These are phyloP conservation scores for Tolypocladium tundrense DNA, from an alignment of 2,329 filamentous ascomycete genomes.

Conservation along the genomic window DNA sequence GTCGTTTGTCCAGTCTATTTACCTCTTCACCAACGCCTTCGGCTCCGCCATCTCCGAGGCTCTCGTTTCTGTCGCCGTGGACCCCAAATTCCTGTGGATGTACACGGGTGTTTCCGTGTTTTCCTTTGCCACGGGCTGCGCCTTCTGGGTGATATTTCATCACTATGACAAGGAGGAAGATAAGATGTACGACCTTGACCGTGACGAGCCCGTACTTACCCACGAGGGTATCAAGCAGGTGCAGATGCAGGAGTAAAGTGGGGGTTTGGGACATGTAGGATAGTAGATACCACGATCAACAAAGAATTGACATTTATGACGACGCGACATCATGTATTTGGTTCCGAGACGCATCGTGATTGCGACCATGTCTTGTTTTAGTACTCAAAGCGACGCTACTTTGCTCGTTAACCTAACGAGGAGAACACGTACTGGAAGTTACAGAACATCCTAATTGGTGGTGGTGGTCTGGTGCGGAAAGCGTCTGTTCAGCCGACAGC, in stretches of 20 bases:
- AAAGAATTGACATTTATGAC: neutral
- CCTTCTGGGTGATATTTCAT: slow-evolving; percentile 38
- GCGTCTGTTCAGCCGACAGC: neutral
- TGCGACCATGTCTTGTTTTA: neutral
- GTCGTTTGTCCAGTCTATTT: slow-evolving; percentile 49
- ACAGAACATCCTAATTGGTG: neutral
- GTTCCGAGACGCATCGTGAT: neutral
- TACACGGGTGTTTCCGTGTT: slow-evolving; percentile 46
- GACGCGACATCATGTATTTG: neutral
- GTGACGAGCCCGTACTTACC: slow-evolving; percentile 16
- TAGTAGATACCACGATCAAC: neutral
- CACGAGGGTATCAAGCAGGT: neutral
- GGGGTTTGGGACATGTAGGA: neutral
- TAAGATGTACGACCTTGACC: slow-evolving; percentile 27
- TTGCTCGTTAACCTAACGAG: neutral
- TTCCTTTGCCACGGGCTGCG: slow-evolving; percentile 34
- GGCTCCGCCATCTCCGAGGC: slow-evolving; percentile 51
- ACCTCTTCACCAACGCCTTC: slow-evolving; percentile 48
- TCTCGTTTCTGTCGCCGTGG: slow-evolving; percentile 46
- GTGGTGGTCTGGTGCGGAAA: neutral
- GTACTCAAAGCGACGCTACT: neutral
- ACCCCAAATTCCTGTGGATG: slow-evolving; percentile 59
- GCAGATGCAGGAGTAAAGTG: neutral
- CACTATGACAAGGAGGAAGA: slow-evolving; percentile 28
- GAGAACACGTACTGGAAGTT: too few species aligned